phyloP scores from a whole-genome alignment of 2,329 filamentous ascomycete species.

The Elsinoe arachidis region DNA sequence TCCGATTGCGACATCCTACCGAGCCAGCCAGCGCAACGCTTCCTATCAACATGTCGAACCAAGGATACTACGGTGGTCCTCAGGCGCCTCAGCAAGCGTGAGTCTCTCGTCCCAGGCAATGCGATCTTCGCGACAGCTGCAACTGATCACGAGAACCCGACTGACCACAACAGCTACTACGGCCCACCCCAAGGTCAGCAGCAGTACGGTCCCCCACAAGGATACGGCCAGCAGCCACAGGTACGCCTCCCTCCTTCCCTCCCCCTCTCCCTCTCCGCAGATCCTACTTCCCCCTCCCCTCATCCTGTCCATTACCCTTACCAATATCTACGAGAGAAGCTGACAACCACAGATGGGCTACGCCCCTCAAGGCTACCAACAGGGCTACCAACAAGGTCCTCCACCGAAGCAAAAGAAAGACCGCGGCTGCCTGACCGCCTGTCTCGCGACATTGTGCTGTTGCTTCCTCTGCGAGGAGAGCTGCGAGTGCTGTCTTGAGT shows the following conservation, averaged over 20 bases:
- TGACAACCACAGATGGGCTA: slow-evolving; percentile 17
- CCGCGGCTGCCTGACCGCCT: slow-evolving; percentile 44
- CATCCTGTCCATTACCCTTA: too few relatives aligned
- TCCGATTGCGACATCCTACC: neutral
- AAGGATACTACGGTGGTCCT: slow-evolving; percentile 33
- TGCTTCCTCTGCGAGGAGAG: slow-evolving; percentile 57
- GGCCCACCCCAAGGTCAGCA: slow-evolving; percentile 21
- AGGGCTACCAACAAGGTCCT: slow-evolving; percentile 39
- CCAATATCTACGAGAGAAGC: neutral
- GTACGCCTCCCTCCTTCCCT: neutral
- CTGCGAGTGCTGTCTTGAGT: slow-evolving; percentile 57
- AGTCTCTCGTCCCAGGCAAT: slow-evolving; percentile 18
- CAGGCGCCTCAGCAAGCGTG: slow-evolving; percentile 34
- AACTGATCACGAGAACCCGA: neutral
- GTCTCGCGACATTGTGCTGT: slow-evolving; percentile 51
- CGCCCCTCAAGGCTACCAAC: slow-evolving; percentile 20
- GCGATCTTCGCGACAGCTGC: neutral
- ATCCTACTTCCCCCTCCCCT: neutral
- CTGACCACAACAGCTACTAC: slow-evolving; percentile 22
- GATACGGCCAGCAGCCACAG: slow-evolving; percentile 22
- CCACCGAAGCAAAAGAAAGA: slow-evolving; percentile 38
- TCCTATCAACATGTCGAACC: slow-evolving; percentile 32
- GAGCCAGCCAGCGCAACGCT: neutral
- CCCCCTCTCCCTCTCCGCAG: neutral
- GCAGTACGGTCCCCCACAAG: slow-evolving; percentile 26